Evolutionary conservation across 805 yeast species (phyloP).

Genomic region (Wickerhamiella kurtzmanii): DNA sequence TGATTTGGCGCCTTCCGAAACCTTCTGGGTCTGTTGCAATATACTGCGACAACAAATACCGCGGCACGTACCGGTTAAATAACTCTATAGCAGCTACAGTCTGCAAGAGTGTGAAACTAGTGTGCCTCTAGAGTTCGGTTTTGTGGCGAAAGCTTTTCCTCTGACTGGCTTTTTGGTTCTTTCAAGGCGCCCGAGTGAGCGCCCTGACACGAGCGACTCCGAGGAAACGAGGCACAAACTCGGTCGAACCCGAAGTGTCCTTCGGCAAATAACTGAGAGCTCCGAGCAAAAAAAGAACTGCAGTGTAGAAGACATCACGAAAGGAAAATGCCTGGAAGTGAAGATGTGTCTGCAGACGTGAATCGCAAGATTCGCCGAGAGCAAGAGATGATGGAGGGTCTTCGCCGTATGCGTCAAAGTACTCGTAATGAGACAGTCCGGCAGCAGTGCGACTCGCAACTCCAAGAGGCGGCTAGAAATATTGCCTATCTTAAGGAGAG

Average conservation of each 20-base stretch:
- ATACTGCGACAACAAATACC: background rate
- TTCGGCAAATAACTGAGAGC: too few relatives aligned
- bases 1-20: background rate
- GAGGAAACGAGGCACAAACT: too few relatives aligned
- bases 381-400: constrained; percentile 75
- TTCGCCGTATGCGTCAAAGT: constrained; percentile 61
- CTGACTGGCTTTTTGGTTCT: too few relatives aligned
- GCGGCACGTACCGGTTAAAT: background rate
- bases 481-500: constrained; percentile 77
- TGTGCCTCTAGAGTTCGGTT: too few relatives aligned
- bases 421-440: constrained; percentile 73
- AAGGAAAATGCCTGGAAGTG: constrained; percentile 16
- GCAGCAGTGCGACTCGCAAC: constrained; percentile 79
- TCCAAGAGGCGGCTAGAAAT: constrained; percentile 82
- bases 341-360: constrained; percentile 49
- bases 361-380: constrained; percentile 78
- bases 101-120: background rate
- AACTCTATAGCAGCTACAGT: background rate
- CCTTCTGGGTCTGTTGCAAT: background rate
- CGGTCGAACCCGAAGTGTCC: too few relatives aligned
- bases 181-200: too few relatives aligned
- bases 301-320: background rate
- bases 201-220: too few relatives aligned
- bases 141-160: too few relatives aligned
- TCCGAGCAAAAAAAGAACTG: background rate